Evolutionary conservation across 345 rosid species (phyloP).

Genomic region (Clausena lansium): DNA sequence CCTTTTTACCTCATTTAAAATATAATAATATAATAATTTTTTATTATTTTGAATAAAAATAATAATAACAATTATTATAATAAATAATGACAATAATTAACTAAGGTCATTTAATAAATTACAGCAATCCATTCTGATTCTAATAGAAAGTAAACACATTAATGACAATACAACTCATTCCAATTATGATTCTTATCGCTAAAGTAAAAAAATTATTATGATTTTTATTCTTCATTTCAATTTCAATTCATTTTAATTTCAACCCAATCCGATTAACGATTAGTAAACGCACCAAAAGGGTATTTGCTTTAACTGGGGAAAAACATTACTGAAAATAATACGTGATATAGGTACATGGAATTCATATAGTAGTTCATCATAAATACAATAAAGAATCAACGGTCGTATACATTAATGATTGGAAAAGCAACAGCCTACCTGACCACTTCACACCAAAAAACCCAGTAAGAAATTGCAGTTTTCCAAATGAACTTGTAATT

Average conservation of each 20-base stretch:
- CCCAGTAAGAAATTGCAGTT: not conserved
- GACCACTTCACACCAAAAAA: not conserved
- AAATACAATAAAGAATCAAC: not conserved
- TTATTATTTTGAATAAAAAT: too few species aligned
- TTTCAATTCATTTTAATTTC: fast-evolving
- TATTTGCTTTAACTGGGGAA: not conserved
- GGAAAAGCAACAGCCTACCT: not conserved
- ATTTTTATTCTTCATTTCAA: not conserved
- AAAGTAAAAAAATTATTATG: not conserved
- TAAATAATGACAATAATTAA: too few species aligned
- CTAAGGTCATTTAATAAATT: too few species aligned
- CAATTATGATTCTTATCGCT: too few species aligned
- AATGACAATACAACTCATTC: too few species aligned
- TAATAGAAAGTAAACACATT: too few species aligned
- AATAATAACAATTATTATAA: too few species aligned
- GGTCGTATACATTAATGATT: not conserved
- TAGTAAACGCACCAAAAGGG: too few species aligned
- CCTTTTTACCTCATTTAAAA: too few species aligned
- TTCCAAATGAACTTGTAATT: not conserved
- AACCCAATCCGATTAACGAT: too few species aligned
- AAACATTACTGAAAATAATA: not conserved
- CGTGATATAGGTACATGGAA: not conserved
- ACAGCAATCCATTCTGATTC: fast-evolving
- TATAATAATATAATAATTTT: too few species aligned
- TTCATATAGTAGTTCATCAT: not conserved